phyloP scores from a whole-genome alignment of 2,329 filamentous ascomycete species.

The Seiridium cupressi region DNA sequence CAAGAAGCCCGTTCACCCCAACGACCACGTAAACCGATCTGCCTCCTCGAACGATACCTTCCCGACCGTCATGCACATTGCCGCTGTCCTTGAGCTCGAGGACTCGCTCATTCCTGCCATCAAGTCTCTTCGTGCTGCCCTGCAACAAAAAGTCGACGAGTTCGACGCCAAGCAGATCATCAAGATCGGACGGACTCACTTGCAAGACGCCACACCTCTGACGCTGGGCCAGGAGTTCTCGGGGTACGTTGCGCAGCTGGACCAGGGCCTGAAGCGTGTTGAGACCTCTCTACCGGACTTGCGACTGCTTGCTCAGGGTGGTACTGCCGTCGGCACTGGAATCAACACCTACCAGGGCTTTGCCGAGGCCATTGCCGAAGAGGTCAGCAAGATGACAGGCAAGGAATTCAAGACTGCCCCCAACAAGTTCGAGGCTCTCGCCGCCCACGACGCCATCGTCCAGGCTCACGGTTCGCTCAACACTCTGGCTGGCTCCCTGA shows the following conservation, averaged over 20 bases:
- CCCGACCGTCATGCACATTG: slow-evolving; percentile 99
- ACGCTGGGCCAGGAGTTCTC: slow-evolving; percentile 98
- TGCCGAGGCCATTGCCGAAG: slow-evolving; percentile 85
- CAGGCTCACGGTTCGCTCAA: slow-evolving; percentile 93
- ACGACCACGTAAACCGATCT: slow-evolving; percentile 99
- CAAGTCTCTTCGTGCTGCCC: slow-evolving; percentile 74
- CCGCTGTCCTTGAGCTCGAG: slow-evolving; percentile 91
- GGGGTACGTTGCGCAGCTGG: slow-evolving; percentile 92
- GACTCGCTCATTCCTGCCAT: slow-evolving; percentile 80
- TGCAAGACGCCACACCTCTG: slow-evolving; percentile 95
- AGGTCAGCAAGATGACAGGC: slow-evolving; percentile 90
- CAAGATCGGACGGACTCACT: slow-evolving; percentile 97
- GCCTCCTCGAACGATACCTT: slow-evolving; percentile 99
- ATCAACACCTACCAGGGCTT: slow-evolving; percentile 98
- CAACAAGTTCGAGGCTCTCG: slow-evolving; percentile 98
- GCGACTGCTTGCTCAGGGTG: slow-evolving; percentile 86
- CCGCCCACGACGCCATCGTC: slow-evolving; percentile 92
- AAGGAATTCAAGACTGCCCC: slow-evolving; percentile 93
- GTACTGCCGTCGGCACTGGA: slow-evolving; percentile 94
- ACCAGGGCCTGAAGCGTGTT: slow-evolving; percentile 84
- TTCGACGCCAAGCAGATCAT: slow-evolving; percentile 88
- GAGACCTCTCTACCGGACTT: slow-evolving; percentile 81
- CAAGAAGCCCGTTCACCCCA: slow-evolving; percentile 99
- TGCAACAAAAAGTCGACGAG: slow-evolving; percentile 84
- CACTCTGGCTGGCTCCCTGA: slow-evolving; percentile 85